Evolutionary conservation across 2,329 filamentous ascomycete genomes (phyloP).

Genomic region (Aschersonia sp.): DNA sequence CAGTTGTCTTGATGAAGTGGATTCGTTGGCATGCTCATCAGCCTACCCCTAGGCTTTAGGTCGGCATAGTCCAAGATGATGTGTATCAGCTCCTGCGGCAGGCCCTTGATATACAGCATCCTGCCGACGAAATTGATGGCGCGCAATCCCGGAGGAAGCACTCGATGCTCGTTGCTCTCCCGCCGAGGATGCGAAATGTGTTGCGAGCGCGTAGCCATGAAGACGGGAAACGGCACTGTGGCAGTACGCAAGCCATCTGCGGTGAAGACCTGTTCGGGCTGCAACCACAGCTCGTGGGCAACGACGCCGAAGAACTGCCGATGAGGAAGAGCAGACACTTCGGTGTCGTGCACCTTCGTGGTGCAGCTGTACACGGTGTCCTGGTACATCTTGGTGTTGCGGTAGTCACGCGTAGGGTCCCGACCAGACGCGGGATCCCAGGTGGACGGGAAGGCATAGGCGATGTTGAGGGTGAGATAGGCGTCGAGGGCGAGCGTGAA

Average conservation of each 20-base stretch:
- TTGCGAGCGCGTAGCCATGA: neutral
- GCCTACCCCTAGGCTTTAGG: neutral
- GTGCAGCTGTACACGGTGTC: neutral
- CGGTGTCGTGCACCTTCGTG: neutral
- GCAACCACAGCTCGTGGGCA: neutral
- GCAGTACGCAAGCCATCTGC: neutral
- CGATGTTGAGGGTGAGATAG: slow-evolving; percentile 10
- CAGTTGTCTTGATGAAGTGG: neutral
- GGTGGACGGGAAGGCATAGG: slow-evolving; percentile 4
- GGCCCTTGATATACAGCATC: neutral
- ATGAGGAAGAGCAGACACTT: neutral
- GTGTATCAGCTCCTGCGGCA: neutral
- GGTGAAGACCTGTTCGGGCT: neutral
- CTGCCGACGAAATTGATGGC: neutral
- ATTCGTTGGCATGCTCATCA: neutral
- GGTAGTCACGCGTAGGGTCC: neutral
- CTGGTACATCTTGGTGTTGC: neutral
- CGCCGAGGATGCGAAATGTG: neutral
- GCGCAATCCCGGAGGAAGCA: neutral
- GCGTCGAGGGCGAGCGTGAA: slow-evolving; percentile 7
- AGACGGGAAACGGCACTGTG: neutral
- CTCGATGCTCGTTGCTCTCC: neutral
- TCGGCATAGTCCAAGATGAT: neutral
- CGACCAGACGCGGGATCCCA: slow-evolving; percentile 1
- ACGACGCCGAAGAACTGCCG: neutral